A percentile compares a stretch with the other conserved stretches of the same genome.
phyloP scores from a whole-genome alignment of 495 filamentous ascomycete genomes.

The Tuber borchii region DNA sequence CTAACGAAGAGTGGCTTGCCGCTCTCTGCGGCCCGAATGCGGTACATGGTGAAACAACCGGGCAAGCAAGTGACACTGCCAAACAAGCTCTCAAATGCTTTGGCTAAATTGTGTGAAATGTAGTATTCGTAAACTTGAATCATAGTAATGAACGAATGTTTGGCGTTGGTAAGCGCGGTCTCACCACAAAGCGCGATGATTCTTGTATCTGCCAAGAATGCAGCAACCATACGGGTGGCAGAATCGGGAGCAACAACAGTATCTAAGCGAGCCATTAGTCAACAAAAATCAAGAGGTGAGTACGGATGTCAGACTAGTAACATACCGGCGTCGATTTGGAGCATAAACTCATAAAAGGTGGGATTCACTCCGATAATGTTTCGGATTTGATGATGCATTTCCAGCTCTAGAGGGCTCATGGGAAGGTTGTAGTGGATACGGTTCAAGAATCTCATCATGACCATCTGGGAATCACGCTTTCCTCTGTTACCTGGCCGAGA shows the following conservation, averaged over 20 bases:
- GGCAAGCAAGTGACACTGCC: conserved; percentile 95
- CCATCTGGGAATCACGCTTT: conserved; percentile 98
- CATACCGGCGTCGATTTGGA: conserved; percentile 77
- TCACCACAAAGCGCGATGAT: conserved; percentile 92
- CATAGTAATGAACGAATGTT: conserved; percentile 90
- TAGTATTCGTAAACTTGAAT: conserved; percentile 99
- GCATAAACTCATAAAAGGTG: conserved; percentile 93
- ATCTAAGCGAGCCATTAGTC: conserved; percentile 47
- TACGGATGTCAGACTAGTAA: neutral
- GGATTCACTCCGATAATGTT: conserved; percentile 99
- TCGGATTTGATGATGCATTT: conserved; percentile 97
- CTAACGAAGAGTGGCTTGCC: conserved; percentile 96
- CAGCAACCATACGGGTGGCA: conserved; percentile 82
- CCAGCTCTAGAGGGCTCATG: conserved; percentile 94
- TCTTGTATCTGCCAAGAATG: conserved; percentile 84
- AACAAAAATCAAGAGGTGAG: neutral
- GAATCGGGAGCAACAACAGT: conserved; percentile 89
- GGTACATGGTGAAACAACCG: conserved; percentile 93
- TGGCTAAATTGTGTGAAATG: conserved; percentile 95
- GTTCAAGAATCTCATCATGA: conserved; percentile 97
- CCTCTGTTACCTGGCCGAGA: conserved; percentile 95
- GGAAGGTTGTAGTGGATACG: conserved; percentile 91
- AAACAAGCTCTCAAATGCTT: conserved; percentile 98
- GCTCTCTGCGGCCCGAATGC: conserved; percentile 83
- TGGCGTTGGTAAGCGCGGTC: conserved; percentile 85